These are phyloP conservation scores for Starmerella vaccinii DNA, from an alignment of 805 yeast genomes.

Conservation along the genomic window DNA sequence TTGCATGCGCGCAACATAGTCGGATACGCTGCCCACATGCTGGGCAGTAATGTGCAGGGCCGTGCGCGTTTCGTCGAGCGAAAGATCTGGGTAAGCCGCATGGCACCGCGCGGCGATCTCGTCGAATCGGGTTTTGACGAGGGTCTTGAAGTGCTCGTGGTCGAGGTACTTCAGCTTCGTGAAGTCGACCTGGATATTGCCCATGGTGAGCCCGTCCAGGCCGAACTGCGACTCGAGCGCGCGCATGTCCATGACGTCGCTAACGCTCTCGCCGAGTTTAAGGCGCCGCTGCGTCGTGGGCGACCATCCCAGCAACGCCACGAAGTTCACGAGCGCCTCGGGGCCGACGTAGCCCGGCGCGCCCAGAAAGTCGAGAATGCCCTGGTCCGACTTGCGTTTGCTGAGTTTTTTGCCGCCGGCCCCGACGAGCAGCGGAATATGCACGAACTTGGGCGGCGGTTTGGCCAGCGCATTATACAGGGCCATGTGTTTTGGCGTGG, in stretches of 20 bases:
- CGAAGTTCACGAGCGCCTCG: slow-evolving; percentile 78
- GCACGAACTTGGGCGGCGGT: slow-evolving; percentile 65
- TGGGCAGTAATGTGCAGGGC: slow-evolving; percentile 41
- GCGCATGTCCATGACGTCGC: slow-evolving; percentile 29
- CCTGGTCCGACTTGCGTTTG: slow-evolving; percentile 75
- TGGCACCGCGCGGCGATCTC: slow-evolving; percentile 16
- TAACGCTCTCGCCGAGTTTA: slow-evolving; percentile 15
- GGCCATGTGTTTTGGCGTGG: slow-evolving; percentile 90
- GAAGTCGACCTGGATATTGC: slow-evolving; percentile 84
- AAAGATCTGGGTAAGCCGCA: slow-evolving; percentile 18
- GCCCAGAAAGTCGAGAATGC: slow-evolving; percentile 46
- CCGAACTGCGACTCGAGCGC: slow-evolving; percentile 50
- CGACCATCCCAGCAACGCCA: slow-evolving; percentile 91
- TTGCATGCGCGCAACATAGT: slow-evolving; percentile 38
- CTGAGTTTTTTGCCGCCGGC: slow-evolving; percentile 52
- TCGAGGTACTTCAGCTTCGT: slow-evolving; percentile 68
- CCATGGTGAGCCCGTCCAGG: slow-evolving; percentile 69
- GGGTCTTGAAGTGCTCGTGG: slow-evolving; percentile 41
- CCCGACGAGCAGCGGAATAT: slow-evolving; percentile 78
- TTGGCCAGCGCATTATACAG: slow-evolving; percentile 66
- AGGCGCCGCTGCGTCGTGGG: slow-evolving; percentile 45
- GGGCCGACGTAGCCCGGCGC: slow-evolving; percentile 44
- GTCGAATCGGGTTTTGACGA: slow-evolving; percentile 6
- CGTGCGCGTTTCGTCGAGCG: slow-evolving; percentile 31
- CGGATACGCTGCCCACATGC: slow-evolving; percentile 44